These are phyloP conservation scores for Hyaloperonospora brassicae DNA, from an alignment of 352 stramenopile genomes.

Conservation along the genomic window DNA sequence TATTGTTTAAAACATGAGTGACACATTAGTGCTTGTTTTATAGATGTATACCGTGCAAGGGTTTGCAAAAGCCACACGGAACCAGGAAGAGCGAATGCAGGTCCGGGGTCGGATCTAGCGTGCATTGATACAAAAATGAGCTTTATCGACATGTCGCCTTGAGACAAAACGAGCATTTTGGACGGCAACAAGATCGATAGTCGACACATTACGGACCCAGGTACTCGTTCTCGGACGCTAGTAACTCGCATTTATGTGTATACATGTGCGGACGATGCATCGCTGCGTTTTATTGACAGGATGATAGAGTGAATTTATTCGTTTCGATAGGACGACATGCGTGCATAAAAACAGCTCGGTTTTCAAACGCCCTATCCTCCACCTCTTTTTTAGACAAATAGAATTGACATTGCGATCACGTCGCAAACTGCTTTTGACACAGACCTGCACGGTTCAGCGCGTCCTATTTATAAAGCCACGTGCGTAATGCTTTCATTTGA, in stretches of 20 bases:
- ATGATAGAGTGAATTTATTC: no score
- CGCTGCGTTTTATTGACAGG: no score
- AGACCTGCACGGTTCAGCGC: no score
- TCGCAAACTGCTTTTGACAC: no score
- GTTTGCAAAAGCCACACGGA: not conserved
- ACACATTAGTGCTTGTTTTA: not conserved
- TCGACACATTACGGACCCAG: constrained; percentile 24
- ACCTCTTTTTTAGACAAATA: no score
- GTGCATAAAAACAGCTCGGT: no score
- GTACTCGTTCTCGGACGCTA: constrained; percentile 66
- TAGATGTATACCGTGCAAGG: not conserved
- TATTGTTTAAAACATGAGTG: constrained; percentile 14
- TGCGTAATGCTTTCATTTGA: no score
- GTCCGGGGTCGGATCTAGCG: constrained; percentile 72
- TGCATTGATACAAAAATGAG: constrained; percentile 1
- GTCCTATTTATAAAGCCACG: no score
- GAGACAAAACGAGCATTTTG: not conserved
- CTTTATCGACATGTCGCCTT: not conserved
- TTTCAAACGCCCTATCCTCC: no score
- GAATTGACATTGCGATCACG: no score
- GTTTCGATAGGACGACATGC: no score
- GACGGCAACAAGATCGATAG: not conserved
- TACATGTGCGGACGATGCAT: not conserved
- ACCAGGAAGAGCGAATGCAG: constrained; percentile 69
- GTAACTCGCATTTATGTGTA: constrained; percentile 35